Conservation (phyloP, 2,329 filamentous ascomycete genomes). For the Penicillium sp. region DNA sequence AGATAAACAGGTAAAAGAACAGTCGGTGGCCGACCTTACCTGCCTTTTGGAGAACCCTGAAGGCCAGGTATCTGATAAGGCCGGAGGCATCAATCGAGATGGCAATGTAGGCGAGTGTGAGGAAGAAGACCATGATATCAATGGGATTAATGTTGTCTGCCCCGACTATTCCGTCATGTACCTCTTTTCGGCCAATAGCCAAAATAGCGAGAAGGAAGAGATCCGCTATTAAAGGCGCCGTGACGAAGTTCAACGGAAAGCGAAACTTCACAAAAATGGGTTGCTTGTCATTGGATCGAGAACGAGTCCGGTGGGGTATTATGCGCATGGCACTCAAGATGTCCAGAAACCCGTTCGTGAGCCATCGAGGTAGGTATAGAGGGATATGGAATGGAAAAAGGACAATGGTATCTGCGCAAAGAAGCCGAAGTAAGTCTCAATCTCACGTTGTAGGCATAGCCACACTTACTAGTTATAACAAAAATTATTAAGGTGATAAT, state of each 20-base stretch:
- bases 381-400: conserved; percentile 67
- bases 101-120: conserved; percentile 71
- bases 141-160: conserved; percentile 64
- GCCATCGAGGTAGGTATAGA: conserved; percentile 54
- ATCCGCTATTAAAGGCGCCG: conserved; percentile 67
- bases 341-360: conserved; percentile 49
- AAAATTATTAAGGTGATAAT: conserved; percentile 70
- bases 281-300: conserved; percentile 24
- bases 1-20: conserved; percentile 70
- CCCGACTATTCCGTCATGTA: conserved; percentile 66
- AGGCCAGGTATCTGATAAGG: conserved; percentile 66
- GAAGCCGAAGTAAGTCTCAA: conserved; percentile 1
- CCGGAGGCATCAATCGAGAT: conserved; percentile 75
- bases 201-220: conserved; percentile 67
- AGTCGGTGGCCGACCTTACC: conserved; percentile 65
- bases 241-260: conserved; percentile 69
- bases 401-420: conserved; percentile 60
- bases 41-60: conserved; percentile 66
- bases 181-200: conserved; percentile 65
- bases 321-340: conserved; percentile 51
- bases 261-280: conserved; percentile 50
- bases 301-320: conserved; percentile 44
- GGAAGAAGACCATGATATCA: conserved; percentile 73
- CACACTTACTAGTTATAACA: conserved; percentile 63
- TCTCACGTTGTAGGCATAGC: background rate